Evolutionary conservation across 768 basidiomycete species (phyloP), one percentile per base, ranked within the genome.

Genomic region (Cantharellus anzutake): DNA sequence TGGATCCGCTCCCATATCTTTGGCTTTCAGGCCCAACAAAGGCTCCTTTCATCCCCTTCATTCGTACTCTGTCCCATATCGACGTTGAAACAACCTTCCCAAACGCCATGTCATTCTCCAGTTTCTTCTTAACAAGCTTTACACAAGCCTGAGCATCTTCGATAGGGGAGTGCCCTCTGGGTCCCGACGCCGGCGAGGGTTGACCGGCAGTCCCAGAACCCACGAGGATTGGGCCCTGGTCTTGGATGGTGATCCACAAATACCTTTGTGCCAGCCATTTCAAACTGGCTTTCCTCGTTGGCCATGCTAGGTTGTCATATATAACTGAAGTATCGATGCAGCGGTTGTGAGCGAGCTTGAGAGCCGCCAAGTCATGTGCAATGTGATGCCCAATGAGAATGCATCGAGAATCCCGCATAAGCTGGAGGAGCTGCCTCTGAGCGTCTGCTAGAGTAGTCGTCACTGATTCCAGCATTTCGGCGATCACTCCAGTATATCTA

Each of bases 181-280:
- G 20, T 29, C 20, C 20, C 20, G 20, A 29, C 20, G 20, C 20
- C 20, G 20, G 20, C 20, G 20, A 29, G 20, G 20, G 20, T 29
- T 85, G 84, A 0, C 88, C 89, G 0, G 79, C 65, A 4, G 29
- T 50, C 20, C 44, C 44, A 48, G 44, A 48, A 3, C 51, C 52
- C 20, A 29, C 20, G 20, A 29, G 20, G 20, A 29, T 29, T 29
- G 20, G 20, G 20, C 20, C 20, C 20, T 29, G 20, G 20, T 29
- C 80, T 70, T 98, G 94, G 50, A 99, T 98, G 65, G 92, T 87
- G 57, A 85, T 78, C 5, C 79, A 79, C 60, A 89, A 83, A 90
- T 91, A 97, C 67, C 89, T 90, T 67, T 87, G 86, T 51, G 89
- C 88, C 51, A 99, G 79, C 91, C 91, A 97, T n/a, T 92, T 92